Conservation (phyloP, 495 filamentous ascomycete genomes). For the Elaphomyces granulatus region DNA sequence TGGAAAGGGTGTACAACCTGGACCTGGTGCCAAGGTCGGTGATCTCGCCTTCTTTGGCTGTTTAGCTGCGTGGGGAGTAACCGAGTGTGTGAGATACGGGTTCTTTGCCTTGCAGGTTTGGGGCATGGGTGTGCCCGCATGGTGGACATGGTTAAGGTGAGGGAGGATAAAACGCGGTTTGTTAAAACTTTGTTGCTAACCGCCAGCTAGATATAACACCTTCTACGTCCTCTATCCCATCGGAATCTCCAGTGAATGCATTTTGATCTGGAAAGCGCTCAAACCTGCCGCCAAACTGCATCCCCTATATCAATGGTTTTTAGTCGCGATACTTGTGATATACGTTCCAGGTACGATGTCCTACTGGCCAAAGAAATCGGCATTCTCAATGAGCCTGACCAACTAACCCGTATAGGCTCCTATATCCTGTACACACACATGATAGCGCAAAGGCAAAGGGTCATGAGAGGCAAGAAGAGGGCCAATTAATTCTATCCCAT, state of each 20-base stretch:
- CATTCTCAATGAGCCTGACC: conserved; percentile 1
- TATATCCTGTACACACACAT: conserved; percentile 88
- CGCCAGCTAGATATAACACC: conserved; percentile 52
- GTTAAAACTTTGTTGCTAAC: conserved; percentile 6
- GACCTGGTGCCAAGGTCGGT: conserved; percentile 14
- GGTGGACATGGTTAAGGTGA: conserved; percentile 62
- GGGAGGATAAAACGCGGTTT: too few relatives aligned
- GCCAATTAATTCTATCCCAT: conserved; percentile 10
- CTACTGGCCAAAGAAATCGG: too few relatives aligned
- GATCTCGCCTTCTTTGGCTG: conserved; percentile 33
- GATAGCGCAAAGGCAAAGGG: conserved; percentile 75
- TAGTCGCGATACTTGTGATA: conserved; percentile 48
- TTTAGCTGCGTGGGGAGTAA: conserved; percentile 65
- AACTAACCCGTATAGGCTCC: conserved; percentile 42
- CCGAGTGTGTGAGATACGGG: conserved; percentile 77
- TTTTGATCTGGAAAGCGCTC: conserved; percentile 53
- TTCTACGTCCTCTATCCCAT: conserved; percentile 89
- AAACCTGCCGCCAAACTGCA: conserved; percentile 39
- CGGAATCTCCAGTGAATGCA: conserved; percentile 75
- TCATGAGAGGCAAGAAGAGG: conserved; percentile 40
- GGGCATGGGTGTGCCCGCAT: conserved; percentile 40
- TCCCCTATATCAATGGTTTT: conserved; percentile 38
- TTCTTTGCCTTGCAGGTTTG: conserved; percentile 68
- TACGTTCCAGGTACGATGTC: conserved; percentile 65
- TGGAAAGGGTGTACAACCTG: background rate